Base-by-base conservation (phyloP, 257 asterid species). In the Capsicum rhomboideum region DNA sequence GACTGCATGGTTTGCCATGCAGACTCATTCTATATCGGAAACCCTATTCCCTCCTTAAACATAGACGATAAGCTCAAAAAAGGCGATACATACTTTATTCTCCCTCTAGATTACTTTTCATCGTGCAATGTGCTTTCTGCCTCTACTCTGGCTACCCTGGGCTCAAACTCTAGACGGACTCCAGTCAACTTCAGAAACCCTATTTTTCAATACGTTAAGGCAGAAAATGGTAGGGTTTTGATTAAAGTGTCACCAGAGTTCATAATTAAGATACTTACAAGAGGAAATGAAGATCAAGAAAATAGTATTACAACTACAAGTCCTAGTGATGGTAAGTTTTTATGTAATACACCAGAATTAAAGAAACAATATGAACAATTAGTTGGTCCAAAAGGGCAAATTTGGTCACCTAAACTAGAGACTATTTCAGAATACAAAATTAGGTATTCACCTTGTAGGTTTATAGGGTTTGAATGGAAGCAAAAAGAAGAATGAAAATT, bases 291-390 rank as follows among this genome's bases (percentile, higher is more conserved):
- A 59, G 75, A 58, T 42, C 50, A 28, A 50, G 29, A 28, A 53
- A 42, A 55, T 66, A 26, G 5, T 64, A 11, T 5, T 46, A 64
- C 54, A 44, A 11, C 2, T 46, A 64, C 54, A 44, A 8, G 23
- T 44, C 26, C 23, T 3, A 75, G 34, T 10, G 75, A 59, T 63
- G 82, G 82, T 11, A 71, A 85, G 26, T 72, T 69, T 26, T 49
- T 95, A 46, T 95, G 98, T 79, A 92, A 89, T 87, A 93, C 98
- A 46, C 98, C 98, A 54, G 98, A 93, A 90, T 82, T 95, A 92
- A 89, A 89, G 90, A 91, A 90, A 86, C 95, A 91, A 37, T 93
- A 92, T 78, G 88, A 87, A 77, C 92, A 91, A 80, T 79, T 95
- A 72, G 97, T 95, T 28, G 96, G 96, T 54, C 74, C 90, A 0